Evolutionary conservation across 2,329 filamentous ascomycete genomes (phyloP).

Genomic region (Escovopsis sp.): DNA sequence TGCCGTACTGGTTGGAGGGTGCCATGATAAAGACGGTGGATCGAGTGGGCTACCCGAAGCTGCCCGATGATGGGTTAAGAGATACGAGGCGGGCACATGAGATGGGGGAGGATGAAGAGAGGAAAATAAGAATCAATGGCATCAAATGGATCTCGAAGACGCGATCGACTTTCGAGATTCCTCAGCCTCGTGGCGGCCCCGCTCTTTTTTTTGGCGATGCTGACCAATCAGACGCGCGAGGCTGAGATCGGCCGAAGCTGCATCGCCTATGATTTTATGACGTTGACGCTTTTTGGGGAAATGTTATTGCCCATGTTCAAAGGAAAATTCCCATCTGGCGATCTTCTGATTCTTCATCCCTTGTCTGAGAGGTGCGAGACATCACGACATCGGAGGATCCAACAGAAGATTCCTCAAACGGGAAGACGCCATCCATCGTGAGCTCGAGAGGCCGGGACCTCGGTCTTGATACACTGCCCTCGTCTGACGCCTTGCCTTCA

Average conservation of each 20-base stretch:
- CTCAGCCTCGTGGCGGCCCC: constrained; percentile 4
- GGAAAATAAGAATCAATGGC: too few species aligned
- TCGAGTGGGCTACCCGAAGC: neutral
- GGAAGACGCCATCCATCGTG: too few species aligned
- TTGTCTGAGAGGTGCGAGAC: constrained; percentile 7
- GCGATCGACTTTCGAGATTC: neutral
- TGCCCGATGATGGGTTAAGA: neutral
- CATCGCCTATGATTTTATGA: neutral
- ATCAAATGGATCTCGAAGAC: too few species aligned
- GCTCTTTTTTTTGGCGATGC: neutral
- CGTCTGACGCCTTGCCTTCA: too few species aligned
- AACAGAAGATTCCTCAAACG: too few species aligned
- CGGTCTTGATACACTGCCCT: too few species aligned
- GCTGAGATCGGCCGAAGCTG: neutral
- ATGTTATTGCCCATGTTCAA: constrained; percentile 3
- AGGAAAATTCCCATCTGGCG: neutral
- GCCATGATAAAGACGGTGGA: constrained; percentile 30
- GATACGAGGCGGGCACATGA: neutral
- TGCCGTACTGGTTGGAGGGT: constrained; percentile 40
- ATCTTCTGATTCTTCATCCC: too few species aligned
- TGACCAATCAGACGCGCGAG: neutral
- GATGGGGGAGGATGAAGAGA: neutral
- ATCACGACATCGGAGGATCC: constrained; percentile 10
- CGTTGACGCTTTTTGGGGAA: neutral
- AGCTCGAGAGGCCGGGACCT: too few species aligned